Base-by-base conservation (phyloP, 768 basidiomycete genomes). In the Amanita subjunquillea region DNA sequence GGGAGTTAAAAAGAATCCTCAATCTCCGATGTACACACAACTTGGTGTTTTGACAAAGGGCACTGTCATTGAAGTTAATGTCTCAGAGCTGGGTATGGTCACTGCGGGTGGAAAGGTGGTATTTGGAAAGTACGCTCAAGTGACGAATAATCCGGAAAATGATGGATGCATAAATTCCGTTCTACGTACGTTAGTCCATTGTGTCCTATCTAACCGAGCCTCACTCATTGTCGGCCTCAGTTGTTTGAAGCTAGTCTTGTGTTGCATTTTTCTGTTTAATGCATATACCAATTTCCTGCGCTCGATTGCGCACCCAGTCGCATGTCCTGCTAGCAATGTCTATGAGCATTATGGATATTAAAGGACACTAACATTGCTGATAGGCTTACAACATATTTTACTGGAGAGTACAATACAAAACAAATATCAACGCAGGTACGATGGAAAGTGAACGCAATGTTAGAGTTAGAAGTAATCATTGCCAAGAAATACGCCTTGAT, bases 1-100 rank as follows among this genome's bases (percentile, higher is more conserved):
- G 41, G 91, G 91, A 42, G 96, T 99, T 53, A 99, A 99, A 78
- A 98, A 98, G 75, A 99, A 99, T 63, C 96, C 96, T 23, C 96
- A 98, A 65, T 96, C 93, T 17, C 95, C 96, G 0, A 94, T 94
- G 88, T 94, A 93, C 63, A 93, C 92, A 0, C 90, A 92, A 62
- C 80, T 94, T 38, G 95, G 95, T 48, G 96, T 99, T 36, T 79
- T 99, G 71, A 98, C 96, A 3, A 98, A 98, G 68, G 96, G 96
- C 46, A 99, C 96, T 1, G 85, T 99, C 58, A 86, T 99, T 52
- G 96, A 99, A 66, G 95, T 98, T 60, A 98, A 99, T 61, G 92
- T 96, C n/a, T 95, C 93, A 39, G 95, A 98, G 67, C 73, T 98
- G 56, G 95, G 95, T 51, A 85, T 97, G 80, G 95, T 98, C 36